phyloP scores from a whole-genome alignment of 2,329 filamentous ascomycete genomes.

The Pseudocercospora musae region DNA sequence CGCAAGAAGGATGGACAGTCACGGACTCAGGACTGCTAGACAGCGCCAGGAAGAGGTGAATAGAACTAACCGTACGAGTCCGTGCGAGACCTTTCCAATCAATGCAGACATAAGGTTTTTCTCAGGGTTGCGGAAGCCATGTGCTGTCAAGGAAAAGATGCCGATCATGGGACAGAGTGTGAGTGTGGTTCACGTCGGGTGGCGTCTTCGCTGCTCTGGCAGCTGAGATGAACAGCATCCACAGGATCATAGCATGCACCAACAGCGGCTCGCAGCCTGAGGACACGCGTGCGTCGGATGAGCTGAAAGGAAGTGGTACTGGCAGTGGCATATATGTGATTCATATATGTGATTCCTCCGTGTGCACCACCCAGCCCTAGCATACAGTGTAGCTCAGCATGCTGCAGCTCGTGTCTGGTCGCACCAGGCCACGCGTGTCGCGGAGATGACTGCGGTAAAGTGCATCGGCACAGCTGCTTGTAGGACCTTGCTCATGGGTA shows the following conservation, averaged over 20 bases:
- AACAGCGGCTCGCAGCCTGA: neutral
- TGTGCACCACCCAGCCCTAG: no score
- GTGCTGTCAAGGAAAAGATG: conserved; percentile 9
- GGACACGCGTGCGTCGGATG: neutral
- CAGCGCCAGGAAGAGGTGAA: neutral
- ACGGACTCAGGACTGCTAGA: no score
- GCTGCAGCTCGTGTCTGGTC: neutral
- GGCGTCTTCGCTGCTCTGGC: no score
- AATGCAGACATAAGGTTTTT: neutral
- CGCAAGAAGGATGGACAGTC: neutral
- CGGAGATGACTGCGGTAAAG: no score
- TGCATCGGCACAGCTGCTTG: no score
- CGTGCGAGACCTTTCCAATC: conserved; percentile 7
- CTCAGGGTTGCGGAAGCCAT: conserved; percentile 3
- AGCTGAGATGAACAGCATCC: neutral
- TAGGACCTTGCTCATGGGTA: no score
- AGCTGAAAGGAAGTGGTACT: neutral
- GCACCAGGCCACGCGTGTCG: neutral
- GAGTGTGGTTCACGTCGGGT: no score
- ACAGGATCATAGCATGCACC: no score
- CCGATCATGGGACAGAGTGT: neutral
- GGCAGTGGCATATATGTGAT: no score
- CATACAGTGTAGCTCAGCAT: no score
- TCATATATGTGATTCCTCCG: neutral
- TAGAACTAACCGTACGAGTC: conserved; percentile 1